These are phyloP conservation scores for Lactifluus subvellereus DNA, from an alignment of 768 basidiomycete genomes.

Conservation along the genomic window DNA sequence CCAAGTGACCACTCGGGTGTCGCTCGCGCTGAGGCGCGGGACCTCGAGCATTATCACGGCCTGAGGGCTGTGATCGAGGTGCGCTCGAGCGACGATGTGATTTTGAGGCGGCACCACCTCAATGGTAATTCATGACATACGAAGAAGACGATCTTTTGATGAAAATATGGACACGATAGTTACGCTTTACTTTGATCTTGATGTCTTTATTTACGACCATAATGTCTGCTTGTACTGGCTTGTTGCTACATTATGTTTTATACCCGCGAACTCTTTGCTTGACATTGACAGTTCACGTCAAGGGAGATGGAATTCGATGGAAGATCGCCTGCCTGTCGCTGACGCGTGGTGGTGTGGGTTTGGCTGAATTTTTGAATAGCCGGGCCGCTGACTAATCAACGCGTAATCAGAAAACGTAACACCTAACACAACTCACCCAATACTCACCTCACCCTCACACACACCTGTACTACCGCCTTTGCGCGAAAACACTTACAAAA, in stretches of 20 bases:
- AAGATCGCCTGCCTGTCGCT: no score
- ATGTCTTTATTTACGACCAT: constrained; percentile 2
- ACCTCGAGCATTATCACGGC: constrained; percentile 69
- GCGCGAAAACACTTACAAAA: not conserved
- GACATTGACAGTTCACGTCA: not conserved
- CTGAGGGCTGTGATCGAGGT: constrained; percentile 68
- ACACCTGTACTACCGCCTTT: no score
- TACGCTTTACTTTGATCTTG: constrained; percentile 8
- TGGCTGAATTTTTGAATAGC: no score
- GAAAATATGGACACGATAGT: constrained; percentile 13
- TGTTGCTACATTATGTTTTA: not conserved
- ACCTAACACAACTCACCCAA: not conserved
- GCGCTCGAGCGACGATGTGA: constrained; percentile 47
- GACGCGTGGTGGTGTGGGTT: no score
- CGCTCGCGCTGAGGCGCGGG: constrained; percentile 66
- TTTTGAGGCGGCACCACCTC: constrained; percentile 30
- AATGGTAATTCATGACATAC: constrained; percentile 2
- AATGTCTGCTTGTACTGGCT: not conserved
- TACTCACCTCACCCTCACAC: not conserved
- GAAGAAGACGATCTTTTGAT: not conserved
- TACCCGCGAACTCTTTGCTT: not conserved
- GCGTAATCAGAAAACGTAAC: not conserved
- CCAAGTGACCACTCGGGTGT: constrained; percentile 72
- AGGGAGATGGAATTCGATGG: no score
- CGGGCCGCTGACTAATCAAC: constrained; percentile 3